Base-by-base conservation (phyloP, 179 eudicot genomes). In the Patellifolia procumbens region DNA sequence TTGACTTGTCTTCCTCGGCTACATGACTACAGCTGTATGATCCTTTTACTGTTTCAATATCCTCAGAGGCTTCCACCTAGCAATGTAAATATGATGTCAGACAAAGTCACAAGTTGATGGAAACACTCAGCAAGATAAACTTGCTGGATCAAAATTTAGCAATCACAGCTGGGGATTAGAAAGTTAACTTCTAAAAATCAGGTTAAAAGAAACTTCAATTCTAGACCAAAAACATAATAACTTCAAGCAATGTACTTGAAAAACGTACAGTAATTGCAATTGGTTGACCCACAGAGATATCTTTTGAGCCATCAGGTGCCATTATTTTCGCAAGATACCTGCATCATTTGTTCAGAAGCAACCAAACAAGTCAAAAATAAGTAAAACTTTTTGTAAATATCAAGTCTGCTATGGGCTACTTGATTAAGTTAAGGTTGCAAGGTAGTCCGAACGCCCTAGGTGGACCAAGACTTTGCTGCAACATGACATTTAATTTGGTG, bases 261-360 rank as follows among this genome's bases (percentile, higher is more conserved):
- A n/a, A 70, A 85, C 97, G 76, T 83, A 95, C 97, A 71, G 97
- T 92, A 35, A 95, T 83, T 65, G 93, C 97, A 74, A 95, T 91
- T 62, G 95, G 92, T 80, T 90, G 93, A 72, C 97, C 97, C 19
- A 95, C 99, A 46, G 88, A 84, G 51, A 94, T 82, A 69, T 92
- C 97, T 74, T 89, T 94, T 74, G 94, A 86, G 71, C 94, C 97
- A 80, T 94, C 98, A 73, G 96, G 92, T 52, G 91, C 91, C 80
- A 94, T 72, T 76, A 94, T 92, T 85, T 89, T 92, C 52, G 97
- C 98, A 70, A 93, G 84, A 84, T 77, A 90, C 79, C 97, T 92
- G 81, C 81, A 85, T 59, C 46, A 62, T n/a, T 39, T 70, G 53
- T 51, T 77, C 51, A 64, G 26, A 22, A 67, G 32, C 56, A 74